phyloP scores from a whole-genome alignment of 2,329 filamentous ascomycete species.

The Ophiostoma australiae region DNA sequence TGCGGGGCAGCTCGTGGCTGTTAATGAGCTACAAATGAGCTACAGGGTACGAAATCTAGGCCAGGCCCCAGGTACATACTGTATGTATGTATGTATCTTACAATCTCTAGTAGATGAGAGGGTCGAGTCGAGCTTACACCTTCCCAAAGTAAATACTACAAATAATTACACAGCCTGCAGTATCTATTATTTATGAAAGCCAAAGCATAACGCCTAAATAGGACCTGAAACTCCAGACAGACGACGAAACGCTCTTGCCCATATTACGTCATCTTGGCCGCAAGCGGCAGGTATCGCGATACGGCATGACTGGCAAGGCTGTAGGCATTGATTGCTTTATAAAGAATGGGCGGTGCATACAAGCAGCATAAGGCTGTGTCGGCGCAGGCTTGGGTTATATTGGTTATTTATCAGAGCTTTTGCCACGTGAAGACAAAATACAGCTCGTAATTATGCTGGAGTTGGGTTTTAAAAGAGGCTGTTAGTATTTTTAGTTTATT shows the following conservation, averaged over 20 bases:
- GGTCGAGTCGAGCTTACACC: neutral
- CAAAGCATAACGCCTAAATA: constrained; percentile 5
- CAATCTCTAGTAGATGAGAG: no score
- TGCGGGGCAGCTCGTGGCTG: constrained; percentile 30
- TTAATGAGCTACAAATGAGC: neutral
- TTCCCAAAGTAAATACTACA: neutral
- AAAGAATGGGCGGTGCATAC: neutral
- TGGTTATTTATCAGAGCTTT: neutral
- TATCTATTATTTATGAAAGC: no score
- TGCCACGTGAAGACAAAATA: neutral
- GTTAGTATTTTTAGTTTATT: no score
- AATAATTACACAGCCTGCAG: no score
- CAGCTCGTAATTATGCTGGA: neutral
- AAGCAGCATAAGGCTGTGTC: neutral
- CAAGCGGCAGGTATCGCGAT: neutral
- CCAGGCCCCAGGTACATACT: neutral
- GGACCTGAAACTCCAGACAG: neutral
- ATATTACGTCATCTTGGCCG: neutral
- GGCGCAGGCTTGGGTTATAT: neutral
- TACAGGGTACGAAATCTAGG: neutral
- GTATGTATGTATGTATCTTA: neutral
- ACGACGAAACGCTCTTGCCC: neutral
- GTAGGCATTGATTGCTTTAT: neutral
- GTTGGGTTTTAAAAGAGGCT: neutral
- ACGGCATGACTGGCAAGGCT: neutral